phyloP scores from a whole-genome alignment of 2,329 filamentous ascomycete species.

The Tolypocladium paradoxum region DNA sequence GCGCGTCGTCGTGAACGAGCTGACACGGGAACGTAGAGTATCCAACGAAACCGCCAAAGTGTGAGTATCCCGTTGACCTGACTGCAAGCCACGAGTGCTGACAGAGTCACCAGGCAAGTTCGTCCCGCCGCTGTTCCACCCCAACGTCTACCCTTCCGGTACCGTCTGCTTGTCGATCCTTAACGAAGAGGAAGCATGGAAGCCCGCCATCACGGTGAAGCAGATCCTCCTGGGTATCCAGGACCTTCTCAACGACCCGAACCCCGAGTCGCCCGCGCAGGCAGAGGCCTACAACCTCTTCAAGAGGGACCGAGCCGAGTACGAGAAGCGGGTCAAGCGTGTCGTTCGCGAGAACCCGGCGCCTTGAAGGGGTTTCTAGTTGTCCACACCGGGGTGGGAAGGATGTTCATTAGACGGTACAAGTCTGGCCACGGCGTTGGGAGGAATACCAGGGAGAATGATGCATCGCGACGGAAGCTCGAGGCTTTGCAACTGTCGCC shows the following conservation, averaged over 20 bases:
- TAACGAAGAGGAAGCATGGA: conserved; percentile 98
- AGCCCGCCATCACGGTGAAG: conserved; percentile 96
- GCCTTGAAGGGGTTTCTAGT: conserved; percentile 33
- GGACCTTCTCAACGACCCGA: conserved; percentile 89
- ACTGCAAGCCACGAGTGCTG: neutral
- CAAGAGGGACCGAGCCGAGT: conserved; percentile 78
- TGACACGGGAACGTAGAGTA: conserved; percentile 54
- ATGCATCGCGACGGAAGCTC: neutral
- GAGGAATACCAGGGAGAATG: conserved; percentile 16
- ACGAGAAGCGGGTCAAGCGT: conserved; percentile 77
- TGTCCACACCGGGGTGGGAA: neutral
- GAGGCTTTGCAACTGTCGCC: neutral
- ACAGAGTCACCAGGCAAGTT: conserved; percentile 66
- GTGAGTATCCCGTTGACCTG: conserved; percentile 44
- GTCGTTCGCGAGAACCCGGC: conserved; percentile 86
- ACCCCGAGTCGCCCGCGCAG: conserved; percentile 92
- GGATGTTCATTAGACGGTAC: conserved; percentile 9
- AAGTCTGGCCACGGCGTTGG: conserved; percentile 19
- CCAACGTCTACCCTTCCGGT: conserved; percentile 96
- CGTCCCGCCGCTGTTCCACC: conserved; percentile 88
- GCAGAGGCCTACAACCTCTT: conserved; percentile 96
- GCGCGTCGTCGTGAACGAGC: neutral
- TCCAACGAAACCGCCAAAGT: conserved; percentile 97
- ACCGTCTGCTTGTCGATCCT: conserved; percentile 95
- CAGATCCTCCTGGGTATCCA: conserved; percentile 95